Conservation (phyloP, 768 basidiomycete species). For the Tricholoma matsutake region DNA sequence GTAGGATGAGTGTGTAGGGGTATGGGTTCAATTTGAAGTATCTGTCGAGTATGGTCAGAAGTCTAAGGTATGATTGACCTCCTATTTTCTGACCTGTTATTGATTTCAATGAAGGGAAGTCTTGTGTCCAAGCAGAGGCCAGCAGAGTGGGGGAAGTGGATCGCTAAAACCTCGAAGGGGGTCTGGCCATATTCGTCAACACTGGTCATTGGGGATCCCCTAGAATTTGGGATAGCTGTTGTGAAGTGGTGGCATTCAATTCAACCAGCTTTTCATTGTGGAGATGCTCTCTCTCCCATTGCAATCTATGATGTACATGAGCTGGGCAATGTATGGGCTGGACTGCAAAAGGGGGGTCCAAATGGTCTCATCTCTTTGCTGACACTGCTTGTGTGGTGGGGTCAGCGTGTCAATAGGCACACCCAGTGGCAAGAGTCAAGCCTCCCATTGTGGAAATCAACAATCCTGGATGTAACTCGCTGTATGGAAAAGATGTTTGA, state of each 20-base stretch:
- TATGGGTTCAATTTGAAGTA: slow-evolving; percentile 7
- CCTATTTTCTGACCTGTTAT: neutral
- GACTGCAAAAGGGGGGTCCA: slow-evolving; percentile 7
- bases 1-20: slow-evolving; percentile 8
- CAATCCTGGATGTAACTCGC: slow-evolving; percentile 1
- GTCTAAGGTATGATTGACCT: neutral
- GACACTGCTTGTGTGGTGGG: slow-evolving; percentile 7
- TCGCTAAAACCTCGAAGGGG: slow-evolving; percentile 2
- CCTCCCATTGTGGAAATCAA: slow-evolving; percentile 1
- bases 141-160: slow-evolving; percentile 16
- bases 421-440: slow-evolving; percentile 2
- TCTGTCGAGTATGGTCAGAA: neutral
- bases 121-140: neutral
- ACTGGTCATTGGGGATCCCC: slow-evolving; percentile 7
- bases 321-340: slow-evolving; percentile 2
- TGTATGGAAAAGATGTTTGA: slow-evolving; percentile 4
- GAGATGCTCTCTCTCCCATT: neutral
- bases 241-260: slow-evolving; percentile 16
- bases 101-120: neutral
- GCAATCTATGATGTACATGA: neutral
- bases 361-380: slow-evolving; percentile 8
- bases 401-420: too few species aligned
- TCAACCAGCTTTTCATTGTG: slow-evolving; percentile 8
- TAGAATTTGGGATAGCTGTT: slow-evolving; percentile 13
- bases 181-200: slow-evolving; percentile 7